Evolutionary conservation across 495 filamentous ascomycete genomes (phyloP).

Genomic region (Penicillium lividum): DNA sequence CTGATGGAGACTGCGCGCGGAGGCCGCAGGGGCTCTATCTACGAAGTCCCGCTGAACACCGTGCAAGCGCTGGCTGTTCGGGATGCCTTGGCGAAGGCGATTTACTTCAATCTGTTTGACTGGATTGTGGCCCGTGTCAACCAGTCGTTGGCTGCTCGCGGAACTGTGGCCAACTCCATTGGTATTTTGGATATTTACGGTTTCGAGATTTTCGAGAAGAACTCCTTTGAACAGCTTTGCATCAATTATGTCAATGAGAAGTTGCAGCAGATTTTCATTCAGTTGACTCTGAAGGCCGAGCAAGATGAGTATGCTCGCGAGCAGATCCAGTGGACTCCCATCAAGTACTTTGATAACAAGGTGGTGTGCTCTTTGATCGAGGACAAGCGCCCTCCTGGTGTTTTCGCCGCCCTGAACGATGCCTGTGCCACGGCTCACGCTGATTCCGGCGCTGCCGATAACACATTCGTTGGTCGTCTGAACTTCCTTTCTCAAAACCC

Average conservation of each 20-base stretch:
- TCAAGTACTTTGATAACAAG: slow-evolving; percentile 99
- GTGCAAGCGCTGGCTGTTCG: slow-evolving; percentile 89
- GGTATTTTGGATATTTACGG: slow-evolving; percentile 99
- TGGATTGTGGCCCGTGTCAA: slow-evolving; percentile 98
- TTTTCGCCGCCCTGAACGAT: slow-evolving; percentile 96
- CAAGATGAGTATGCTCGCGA: slow-evolving; percentile 98
- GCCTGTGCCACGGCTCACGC: slow-evolving; percentile 96
- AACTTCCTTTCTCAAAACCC: slow-evolving; percentile 85
- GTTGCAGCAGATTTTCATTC: slow-evolving; percentile 99
- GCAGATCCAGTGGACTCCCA: slow-evolving; percentile 97
- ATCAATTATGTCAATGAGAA: slow-evolving; percentile 99
- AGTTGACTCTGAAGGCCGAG: slow-evolving; percentile 93
- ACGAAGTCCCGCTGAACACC: slow-evolving; percentile 89
- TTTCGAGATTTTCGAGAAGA: slow-evolving; percentile 99
- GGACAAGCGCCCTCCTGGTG: slow-evolving; percentile 84
- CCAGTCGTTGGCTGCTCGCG: slow-evolving; percentile 78
- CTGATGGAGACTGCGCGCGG: slow-evolving; percentile 88
- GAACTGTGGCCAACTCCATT: slow-evolving; percentile 75
- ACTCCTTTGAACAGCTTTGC: slow-evolving; percentile 98
- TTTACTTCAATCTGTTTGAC: slow-evolving; percentile 98
- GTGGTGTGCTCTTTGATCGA: slow-evolving; percentile 98
- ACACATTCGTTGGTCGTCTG: slow-evolving; percentile 90
- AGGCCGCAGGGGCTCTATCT: slow-evolving; percentile 74
- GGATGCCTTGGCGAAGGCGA: slow-evolving; percentile 90
- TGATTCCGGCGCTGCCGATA: slow-evolving; percentile 89